Base-by-base conservation (phyloP, 768 basidiomycete species). In the Russula virescens region DNA sequence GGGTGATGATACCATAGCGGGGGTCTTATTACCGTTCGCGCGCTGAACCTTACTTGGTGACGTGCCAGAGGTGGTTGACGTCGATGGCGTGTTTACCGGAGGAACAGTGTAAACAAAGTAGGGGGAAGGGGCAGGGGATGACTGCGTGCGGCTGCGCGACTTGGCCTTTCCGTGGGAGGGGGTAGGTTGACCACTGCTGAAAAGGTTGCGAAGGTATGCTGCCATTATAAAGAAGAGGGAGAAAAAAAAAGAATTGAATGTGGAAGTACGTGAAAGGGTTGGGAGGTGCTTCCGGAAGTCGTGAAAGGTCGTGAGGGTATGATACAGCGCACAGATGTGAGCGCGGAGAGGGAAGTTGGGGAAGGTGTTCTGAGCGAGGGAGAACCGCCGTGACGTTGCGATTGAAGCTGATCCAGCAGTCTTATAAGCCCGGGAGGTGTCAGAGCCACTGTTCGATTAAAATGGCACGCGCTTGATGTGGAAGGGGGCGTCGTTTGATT, bases 161-260 rank as follows among this genome's bases (percentile, higher is more conserved):
- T 77, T 82, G 60, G 77, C 69, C 28, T 62, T 68, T 58, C 66
- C 68, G 71, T 66, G 64, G 68, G 63, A 53, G 68, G 66, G 66
- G 70, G 68, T 58, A 5, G 57, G 31, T 10, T 55, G 58, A 18
- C 66, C 68, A 43, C 73, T 74, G 47, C 73, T 78, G 60, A 80
- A 80, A 67, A 79, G 72, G 62, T 71, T 79, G 63, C 81, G 81
- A 61, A 83, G 69, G 73, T 80, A 80, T 38, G 81, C 78, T 54
- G 80, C 75, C 81, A 82, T 82, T 60, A 58, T 66, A 56, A 38
- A 51, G 26, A 45, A 34, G 23, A 53, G 21, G 25, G 16, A 34
- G 35, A 46, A 25, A 48, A 26, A 9, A 47, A 46, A 43, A 26
- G 8, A 13, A 18, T 18, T 28, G 40, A 18, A 35, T n/a, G 3